Evolutionary conservation across 352 stramenopile species (phyloP).

Genomic region (Pythium oligandrum): DNA sequence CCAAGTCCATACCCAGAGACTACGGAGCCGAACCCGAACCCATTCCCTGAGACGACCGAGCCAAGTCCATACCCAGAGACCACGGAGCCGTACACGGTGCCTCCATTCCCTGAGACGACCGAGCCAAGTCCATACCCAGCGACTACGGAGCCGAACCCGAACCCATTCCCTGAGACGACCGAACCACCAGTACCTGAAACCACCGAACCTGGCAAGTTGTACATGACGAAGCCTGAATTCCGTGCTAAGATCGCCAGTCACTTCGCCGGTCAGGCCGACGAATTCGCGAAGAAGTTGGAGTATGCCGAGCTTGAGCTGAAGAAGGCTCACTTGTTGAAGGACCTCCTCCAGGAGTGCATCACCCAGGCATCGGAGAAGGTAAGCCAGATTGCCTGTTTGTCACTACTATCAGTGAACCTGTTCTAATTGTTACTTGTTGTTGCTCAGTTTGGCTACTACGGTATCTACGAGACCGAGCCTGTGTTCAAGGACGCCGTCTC

Average conservation of each 20-base stretch:
- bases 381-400: background rate
- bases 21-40: background rate
- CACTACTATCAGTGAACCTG: too few species aligned
- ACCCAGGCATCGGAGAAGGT: constrained; percentile 19
- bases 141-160: background rate
- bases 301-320: constrained; percentile 7
- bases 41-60: too few species aligned
- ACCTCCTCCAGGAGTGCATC: constrained; percentile 19
- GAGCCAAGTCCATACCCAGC: background rate
- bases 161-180: background rate
- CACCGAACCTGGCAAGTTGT: background rate
- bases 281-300: constrained; percentile 6
- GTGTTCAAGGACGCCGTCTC: constrained; percentile 19
- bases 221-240: constrained; percentile 22
- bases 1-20: background rate
- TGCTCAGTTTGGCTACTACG: constrained; percentile 21
- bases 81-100: too few species aligned
- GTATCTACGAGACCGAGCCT: constrained; percentile 17
- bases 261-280: constrained; percentile 5
- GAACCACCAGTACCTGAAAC: background rate
- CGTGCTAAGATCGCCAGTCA: constrained; percentile 16
- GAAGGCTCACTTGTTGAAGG: constrained; percentile 14
- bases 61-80: too few species aligned
- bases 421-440: background rate
- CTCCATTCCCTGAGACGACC: too few species aligned